These are phyloP conservation scores for Sugiyamaella mastotermitis DNA, from an alignment of 805 yeast species.

Conservation along the genomic window DNA sequence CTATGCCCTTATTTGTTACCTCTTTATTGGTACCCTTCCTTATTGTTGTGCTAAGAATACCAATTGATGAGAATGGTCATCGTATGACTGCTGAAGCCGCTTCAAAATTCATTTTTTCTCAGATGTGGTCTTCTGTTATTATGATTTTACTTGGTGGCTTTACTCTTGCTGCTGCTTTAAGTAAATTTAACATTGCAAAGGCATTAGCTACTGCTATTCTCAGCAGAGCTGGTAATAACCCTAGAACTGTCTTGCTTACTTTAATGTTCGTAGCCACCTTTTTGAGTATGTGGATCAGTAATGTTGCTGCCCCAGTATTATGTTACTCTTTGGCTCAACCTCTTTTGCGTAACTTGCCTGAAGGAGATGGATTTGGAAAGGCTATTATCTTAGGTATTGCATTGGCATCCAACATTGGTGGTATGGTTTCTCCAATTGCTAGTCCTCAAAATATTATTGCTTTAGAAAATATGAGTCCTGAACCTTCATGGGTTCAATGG, in stretches of 20 bases:
- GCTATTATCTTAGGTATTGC: slow-evolving; percentile 89
- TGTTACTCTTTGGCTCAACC: slow-evolving; percentile 92
- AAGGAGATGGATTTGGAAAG: slow-evolving; percentile 69
- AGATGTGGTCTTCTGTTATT: slow-evolving; percentile 96
- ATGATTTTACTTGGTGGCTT: slow-evolving; percentile 90
- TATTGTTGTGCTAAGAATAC: slow-evolving; percentile 64
- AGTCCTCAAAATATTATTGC: slow-evolving; percentile 96
- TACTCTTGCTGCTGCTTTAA: slow-evolving; percentile 88
- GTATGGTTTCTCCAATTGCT: slow-evolving; percentile 96
- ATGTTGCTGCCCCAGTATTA: slow-evolving; percentile 95
- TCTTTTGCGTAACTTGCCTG: slow-evolving; percentile 73
- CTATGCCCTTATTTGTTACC: slow-evolving; percentile 87
- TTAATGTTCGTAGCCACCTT: slow-evolving; percentile 84
- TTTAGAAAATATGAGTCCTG: slow-evolving; percentile 78
- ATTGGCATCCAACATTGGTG: slow-evolving; percentile 86
- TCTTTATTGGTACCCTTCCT: slow-evolving; percentile 77
- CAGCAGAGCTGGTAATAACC: slow-evolving; percentile 80
- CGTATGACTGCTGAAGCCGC: slow-evolving; percentile 63
- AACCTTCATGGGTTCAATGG: slow-evolving; percentile 89
- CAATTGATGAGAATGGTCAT: slow-evolving; percentile 46
- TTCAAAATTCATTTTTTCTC: slow-evolving; percentile 66
- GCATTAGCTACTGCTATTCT: slow-evolving; percentile 75
- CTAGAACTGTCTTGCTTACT: slow-evolving; percentile 66
- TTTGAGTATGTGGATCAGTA: slow-evolving; percentile 91
- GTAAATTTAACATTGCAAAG: slow-evolving; percentile 86